A percentile compares a stretch with the other conserved stretches of the same genome.
Evolutionary conservation across 2,329 filamentous ascomycete species (phyloP).

Genomic region (Knoxdaviesia capensis): DNA sequence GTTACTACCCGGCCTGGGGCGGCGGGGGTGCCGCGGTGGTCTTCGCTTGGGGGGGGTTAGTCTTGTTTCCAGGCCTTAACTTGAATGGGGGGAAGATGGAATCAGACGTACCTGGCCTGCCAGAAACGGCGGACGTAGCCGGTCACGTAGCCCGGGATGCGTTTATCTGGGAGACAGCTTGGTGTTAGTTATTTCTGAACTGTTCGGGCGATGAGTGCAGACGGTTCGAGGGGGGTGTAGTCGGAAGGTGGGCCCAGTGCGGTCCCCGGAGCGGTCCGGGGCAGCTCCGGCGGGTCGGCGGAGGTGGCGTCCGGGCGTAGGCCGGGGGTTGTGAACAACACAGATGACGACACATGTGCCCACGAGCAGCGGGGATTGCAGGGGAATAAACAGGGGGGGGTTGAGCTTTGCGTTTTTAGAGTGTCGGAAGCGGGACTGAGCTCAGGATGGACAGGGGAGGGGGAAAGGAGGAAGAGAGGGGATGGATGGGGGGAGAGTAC

Average conservation of each 20-base stretch:
- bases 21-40: conserved; percentile 81
- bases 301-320: too few species aligned
- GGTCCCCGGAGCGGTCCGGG: too few species aligned
- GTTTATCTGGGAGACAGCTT: conserved; percentile 37
- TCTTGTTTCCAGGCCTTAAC: conserved; percentile 14
- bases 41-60: conserved; percentile 40
- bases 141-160: conserved; percentile 75
- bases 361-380: too few species aligned
- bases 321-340: too few species aligned
- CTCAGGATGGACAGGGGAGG: conserved; percentile 2
- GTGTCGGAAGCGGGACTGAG: neutral
- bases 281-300: too few species aligned
- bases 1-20: conserved; percentile 84
- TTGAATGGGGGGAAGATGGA: conserved; percentile 2
- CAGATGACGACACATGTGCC: too few species aligned
- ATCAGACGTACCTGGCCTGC: conserved; percentile 47
- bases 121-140: conserved; percentile 93
- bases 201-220: too few species aligned
- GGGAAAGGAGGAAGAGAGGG: neutral
- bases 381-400: too few species aligned
- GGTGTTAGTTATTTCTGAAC: too few species aligned
- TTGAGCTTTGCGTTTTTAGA: too few species aligned
- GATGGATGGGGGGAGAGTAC: conserved; percentile 28
- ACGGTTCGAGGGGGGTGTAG: too few species aligned
- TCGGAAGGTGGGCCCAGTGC: too few species aligned